Evolutionary conservation across 2,329 filamentous ascomycete species (phyloP).

Genomic region (Cladophialophora psammophila): DNA sequence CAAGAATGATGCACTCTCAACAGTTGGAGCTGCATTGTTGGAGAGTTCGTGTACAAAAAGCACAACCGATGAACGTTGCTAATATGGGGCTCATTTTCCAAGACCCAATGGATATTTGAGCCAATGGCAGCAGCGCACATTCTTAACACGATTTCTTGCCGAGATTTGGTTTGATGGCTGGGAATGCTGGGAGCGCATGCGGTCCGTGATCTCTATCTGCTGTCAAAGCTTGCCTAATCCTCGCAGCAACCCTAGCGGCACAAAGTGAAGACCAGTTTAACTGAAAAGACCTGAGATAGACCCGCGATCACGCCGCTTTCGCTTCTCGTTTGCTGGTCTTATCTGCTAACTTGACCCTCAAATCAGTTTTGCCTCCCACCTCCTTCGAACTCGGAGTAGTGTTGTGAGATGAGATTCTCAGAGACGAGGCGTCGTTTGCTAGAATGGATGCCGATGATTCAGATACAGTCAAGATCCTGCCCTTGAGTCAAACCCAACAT

Average conservation of each 20-base stretch:
- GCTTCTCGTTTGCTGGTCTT: neutral
- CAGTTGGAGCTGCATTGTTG: slow-evolving; percentile 18
- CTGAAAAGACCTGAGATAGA: slow-evolving; percentile 38
- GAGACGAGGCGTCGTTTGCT: neutral
- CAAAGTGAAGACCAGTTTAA: slow-evolving; percentile 36
- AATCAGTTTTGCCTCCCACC: neutral
- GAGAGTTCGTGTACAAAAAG: slow-evolving; percentile 35
- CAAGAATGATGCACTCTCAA: slow-evolving; percentile 27
- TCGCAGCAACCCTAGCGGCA: slow-evolving; percentile 25
- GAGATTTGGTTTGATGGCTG: slow-evolving; percentile 2
- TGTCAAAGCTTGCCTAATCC: slow-evolving; percentile 7
- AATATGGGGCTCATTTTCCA: slow-evolving; percentile 36
- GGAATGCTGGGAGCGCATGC: slow-evolving; percentile 26
- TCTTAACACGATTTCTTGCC: neutral
- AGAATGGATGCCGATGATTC: neutral
- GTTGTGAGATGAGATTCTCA: neutral
- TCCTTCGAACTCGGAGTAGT: neutral
- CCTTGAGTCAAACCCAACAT: neutral
- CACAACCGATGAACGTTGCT: slow-evolving; percentile 25
- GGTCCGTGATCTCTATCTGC: slow-evolving; percentile 7
- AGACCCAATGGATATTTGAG: slow-evolving; percentile 21
- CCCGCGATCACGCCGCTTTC: neutral
- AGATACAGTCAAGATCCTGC: neutral
- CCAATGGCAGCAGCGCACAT: slow-evolving; percentile 40
- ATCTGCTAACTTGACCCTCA: slow-evolving; percentile 1